Evolutionary conservation across 164 flowering plant species (phyloP).

Genomic region (Piper betle): DNA sequence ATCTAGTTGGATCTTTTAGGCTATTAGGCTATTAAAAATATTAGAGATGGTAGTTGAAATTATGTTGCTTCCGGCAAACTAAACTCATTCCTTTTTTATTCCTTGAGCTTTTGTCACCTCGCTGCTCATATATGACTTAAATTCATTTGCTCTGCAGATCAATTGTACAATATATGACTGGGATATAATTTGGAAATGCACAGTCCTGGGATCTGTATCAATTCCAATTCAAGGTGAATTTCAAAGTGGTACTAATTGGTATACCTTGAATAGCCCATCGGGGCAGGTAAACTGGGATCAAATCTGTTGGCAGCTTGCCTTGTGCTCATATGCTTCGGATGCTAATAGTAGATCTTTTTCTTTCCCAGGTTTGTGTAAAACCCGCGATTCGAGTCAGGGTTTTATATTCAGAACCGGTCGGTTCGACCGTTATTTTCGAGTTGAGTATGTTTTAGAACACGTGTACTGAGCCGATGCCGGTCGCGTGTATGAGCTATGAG

Average conservation of each 20-base stretch:
- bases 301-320: background rate
- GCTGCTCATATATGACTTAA: background rate
- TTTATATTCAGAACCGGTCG: too few relatives aligned
- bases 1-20: too few relatives aligned
- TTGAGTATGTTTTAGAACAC: too few relatives aligned
- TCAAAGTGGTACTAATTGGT: constrained; percentile 82
- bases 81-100: too few relatives aligned
- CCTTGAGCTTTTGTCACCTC: background rate
- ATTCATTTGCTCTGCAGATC: constrained; percentile 34
- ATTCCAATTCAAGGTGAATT: constrained; percentile 73
- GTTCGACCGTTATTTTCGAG: too few relatives aligned
- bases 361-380: constrained; percentile 77
- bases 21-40: background rate
- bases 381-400: too few relatives aligned
- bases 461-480: too few relatives aligned
- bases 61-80: too few relatives aligned
- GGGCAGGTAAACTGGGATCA: constrained; percentile 56
- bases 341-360: constrained; percentile 1
- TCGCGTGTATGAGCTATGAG: too few relatives aligned
- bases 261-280: constrained; percentile 77
- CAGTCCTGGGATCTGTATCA: constrained; percentile 84
- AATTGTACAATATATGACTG: constrained; percentile 89
- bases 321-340: background rate
- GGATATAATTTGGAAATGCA: constrained; percentile 98
- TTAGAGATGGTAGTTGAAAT: too few relatives aligned